A percentile compares a stretch with the other conserved stretches of the same genome.
These are phyloP conservation scores for Jaenimonas drosophilae DNA, from an alignment of 208 protist genomes.

Conservation along the genomic window DNA sequence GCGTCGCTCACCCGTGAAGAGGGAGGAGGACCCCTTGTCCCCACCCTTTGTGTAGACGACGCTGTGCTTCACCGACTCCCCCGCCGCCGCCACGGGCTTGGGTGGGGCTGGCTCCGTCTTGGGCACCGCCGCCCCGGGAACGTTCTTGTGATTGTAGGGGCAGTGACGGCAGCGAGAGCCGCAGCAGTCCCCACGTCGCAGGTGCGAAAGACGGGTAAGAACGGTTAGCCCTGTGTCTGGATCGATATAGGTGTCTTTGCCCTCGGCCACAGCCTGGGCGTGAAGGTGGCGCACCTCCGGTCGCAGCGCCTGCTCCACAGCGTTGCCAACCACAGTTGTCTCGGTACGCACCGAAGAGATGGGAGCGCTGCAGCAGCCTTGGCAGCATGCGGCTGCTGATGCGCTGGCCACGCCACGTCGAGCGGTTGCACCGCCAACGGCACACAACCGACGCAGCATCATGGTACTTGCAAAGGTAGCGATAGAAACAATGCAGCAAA, in stretches of 20 bases:
- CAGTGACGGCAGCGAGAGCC: constrained; percentile 42
- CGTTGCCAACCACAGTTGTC: too few relatives aligned
- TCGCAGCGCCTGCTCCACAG: constrained; percentile 11
- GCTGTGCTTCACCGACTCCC: constrained; percentile 6
- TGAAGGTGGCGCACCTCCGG: constrained; percentile 16
- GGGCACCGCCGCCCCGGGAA: not conserved
- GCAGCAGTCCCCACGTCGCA: constrained; percentile 24
- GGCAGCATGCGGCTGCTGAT: not conserved
- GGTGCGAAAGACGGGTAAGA: constrained; percentile 23
- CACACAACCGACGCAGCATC: too few relatives aligned
- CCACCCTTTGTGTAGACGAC: constrained; percentile 47
- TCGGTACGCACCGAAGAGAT: too few relatives aligned
- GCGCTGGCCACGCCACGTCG: too few relatives aligned
- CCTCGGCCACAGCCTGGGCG: constrained; percentile 8
- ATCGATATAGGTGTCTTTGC: constrained; percentile 32
- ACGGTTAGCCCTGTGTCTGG: constrained; percentile 35
- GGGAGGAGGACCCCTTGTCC: constrained; percentile 42
- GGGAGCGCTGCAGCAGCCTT: not conserved
- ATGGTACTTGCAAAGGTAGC: too few relatives aligned
- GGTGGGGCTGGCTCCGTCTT: too few relatives aligned
- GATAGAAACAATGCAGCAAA: too few relatives aligned
- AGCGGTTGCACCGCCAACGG: too few relatives aligned
- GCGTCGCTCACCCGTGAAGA: constrained; percentile 51
- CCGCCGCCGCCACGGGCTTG: not conserved
- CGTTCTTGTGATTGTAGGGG: constrained; percentile 38